Percentiles rank a stretch among this genome's conserved stretches.
Evolutionary conservation across 257 asterid species (phyloP).

Genomic region (Solanum stenotomum): DNA sequence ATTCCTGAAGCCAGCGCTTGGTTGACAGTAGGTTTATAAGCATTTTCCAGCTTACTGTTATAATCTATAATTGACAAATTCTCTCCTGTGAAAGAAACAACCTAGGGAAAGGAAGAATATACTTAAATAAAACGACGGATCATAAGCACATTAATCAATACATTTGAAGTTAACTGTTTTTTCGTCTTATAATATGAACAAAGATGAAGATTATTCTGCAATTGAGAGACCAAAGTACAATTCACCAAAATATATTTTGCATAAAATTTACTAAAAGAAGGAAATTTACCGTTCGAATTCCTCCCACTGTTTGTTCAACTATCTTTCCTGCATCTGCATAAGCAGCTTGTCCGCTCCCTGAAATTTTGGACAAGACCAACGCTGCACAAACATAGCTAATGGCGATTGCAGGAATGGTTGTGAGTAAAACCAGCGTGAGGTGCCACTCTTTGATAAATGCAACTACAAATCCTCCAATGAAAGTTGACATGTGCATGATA

Average conservation of each 20-base stretch:
- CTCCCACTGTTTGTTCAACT: conserved; percentile 66
- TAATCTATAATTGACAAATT: conserved; percentile 35
- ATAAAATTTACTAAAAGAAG: background rate
- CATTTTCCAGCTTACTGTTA: conserved; percentile 27
- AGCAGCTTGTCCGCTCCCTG: conserved; percentile 49
- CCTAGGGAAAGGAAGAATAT: conserved; percentile 21
- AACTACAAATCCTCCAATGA: conserved; percentile 42
- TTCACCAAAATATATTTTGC: background rate
- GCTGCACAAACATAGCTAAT: conserved; percentile 18
- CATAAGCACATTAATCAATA: background rate
- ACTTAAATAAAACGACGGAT: background rate
- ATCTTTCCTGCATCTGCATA: conserved; percentile 72
- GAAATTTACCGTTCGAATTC: conserved; percentile 57
- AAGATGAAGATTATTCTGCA: background rate
- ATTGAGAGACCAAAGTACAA: background rate
- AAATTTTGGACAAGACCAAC: conserved; percentile 32
- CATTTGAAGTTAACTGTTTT: background rate
- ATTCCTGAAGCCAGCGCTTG: conserved; percentile 56
- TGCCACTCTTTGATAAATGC: conserved; percentile 56
- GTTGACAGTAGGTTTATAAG: conserved; percentile 26
- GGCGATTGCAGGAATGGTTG: conserved; percentile 33
- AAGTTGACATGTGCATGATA: conserved; percentile 36
- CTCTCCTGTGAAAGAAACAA: conserved; percentile 67
- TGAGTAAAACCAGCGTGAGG: conserved; percentile 29
- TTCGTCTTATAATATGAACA: background rate